Evolutionary conservation across 768 basidiomycete species (phyloP).

Genomic region (Coprinellus micaceus): DNA sequence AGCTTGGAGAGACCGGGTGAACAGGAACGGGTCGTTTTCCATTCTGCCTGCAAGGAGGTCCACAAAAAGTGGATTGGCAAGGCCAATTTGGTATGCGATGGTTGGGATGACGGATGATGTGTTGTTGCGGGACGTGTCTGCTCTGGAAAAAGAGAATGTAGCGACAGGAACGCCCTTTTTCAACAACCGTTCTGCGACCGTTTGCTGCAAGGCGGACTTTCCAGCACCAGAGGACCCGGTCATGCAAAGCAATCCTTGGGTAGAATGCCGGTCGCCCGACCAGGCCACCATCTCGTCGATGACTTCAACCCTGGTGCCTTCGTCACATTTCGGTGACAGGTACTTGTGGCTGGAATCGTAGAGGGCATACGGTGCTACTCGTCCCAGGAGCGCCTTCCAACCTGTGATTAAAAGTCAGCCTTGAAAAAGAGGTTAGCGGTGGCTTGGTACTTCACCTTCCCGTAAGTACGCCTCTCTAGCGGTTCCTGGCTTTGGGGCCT

Average conservation of each 20-base stretch:
- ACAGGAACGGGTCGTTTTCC: neutral
- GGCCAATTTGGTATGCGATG: conserved; percentile 10
- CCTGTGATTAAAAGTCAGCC: neutral
- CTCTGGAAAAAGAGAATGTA: conserved; percentile 10
- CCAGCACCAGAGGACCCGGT: neutral
- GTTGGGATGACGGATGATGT: conserved; percentile 5
- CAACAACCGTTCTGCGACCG: conserved; percentile 6
- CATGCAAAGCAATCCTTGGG: neutral
- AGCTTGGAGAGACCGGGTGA: neutral
- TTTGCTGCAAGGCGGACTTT: conserved; percentile 7
- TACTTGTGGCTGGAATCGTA: neutral
- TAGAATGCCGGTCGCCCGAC: neutral
- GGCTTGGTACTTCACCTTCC: too few relatives aligned
- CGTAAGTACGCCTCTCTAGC: too few relatives aligned
- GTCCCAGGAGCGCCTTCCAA: neutral
- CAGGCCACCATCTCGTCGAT: neutral
- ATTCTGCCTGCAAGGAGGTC: neutral
- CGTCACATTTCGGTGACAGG: conserved; percentile 7
- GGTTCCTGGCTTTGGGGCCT: too few relatives aligned
- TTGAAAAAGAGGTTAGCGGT: too few relatives aligned
- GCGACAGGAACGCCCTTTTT: neutral
- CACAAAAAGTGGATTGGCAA: neutral
- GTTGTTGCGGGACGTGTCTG: neutral
- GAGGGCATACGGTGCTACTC: neutral
- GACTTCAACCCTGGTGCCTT: conserved; percentile 3